Percentiles rank a stretch among this genome's conserved stretches.
Conservation (phyloP, 83 land plant genomes). For the Thuja plicata region DNA sequence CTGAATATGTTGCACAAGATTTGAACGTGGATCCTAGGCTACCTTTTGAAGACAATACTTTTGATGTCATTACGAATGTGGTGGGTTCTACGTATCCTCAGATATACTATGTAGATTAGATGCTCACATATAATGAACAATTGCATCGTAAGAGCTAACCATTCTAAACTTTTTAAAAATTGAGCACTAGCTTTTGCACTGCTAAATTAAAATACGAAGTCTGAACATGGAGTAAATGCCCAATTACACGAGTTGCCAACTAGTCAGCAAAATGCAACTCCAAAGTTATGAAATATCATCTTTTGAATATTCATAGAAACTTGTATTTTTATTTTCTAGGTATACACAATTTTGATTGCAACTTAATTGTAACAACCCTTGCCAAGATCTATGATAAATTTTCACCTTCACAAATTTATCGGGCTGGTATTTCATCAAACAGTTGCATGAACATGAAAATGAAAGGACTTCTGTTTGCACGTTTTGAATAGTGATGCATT, state of each 20-base stretch:
- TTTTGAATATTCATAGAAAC: neutral
- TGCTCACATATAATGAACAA: neutral
- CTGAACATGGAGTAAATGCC: neutral
- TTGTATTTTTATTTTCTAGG: neutral
- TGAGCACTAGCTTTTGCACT: neutral
- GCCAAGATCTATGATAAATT: too few relatives aligned
- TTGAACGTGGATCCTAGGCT: constrained; percentile 79
- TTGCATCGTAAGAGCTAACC: neutral
- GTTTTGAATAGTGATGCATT: too few relatives aligned
- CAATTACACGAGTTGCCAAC: neutral
- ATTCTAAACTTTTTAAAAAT: neutral
- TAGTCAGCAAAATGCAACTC: neutral
- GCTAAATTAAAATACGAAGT: neutral
- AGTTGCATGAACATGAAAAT: too few relatives aligned
- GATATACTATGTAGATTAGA: neutral
- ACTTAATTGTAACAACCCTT: neutral
- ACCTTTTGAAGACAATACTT: constrained; percentile 82
- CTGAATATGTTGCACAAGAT: constrained; percentile 91
- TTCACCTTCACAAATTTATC: too few relatives aligned
- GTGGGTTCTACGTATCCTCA: constrained; percentile 34
- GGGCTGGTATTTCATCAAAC: too few relatives aligned
- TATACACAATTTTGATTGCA: neutral
- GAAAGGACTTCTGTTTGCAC: too few relatives aligned
- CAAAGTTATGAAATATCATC: neutral
- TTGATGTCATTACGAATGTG: constrained; percentile 96